Evolutionary conservation across 106 monocot genomes (phyloP), one percentile per base, ranked within the genome.

Genomic region (Dioscorea zingiberensis): DNA sequence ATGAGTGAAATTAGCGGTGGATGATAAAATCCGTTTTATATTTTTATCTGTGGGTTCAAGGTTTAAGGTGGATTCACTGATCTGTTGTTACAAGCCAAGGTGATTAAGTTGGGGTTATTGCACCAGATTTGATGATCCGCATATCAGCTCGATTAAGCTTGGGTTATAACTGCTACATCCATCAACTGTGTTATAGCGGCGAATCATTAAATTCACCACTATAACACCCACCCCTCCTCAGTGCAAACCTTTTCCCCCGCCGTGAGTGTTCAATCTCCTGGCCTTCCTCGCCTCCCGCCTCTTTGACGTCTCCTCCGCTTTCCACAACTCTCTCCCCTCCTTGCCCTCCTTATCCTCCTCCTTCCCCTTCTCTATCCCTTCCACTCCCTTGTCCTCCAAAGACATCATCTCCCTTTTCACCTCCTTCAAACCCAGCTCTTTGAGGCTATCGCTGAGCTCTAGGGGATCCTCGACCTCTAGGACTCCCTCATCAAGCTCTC

Each of bases 391-490:
- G 45, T 74, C 90, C 66, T 45, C 84, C 25, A 85, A 88, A 56
- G 95, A 95, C 5, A 60, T 81, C 58, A 32, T 95, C 71, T 55
- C 91, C 48, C 81, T 81, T 26, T 77, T 89, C 79, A 73, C 85
- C 62, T 70, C 91, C 67, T 83, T 97, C 61, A 92, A 65, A 84
- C 97, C 58, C 88, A 81, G 76, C 81, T 97, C 61, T 86, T 92
- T 79, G 83, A 84, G 54, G 77, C 97, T 60, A 85, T 97, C 58
- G 74, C 88, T 30, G 78, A 97, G 67, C 75, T 97, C 26, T 88
- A 97, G 69, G 85, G 85, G 63, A 92, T 88, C 68, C 88, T 88
- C 59, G 84, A 88, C 61, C 92, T 97, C 54, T 83, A 92, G 56
- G 79, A 88, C 70, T 68, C 92, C 44, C 59, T 38, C 4, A 19